These are phyloP conservation scores for Canavalia gladiata DNA, from an alignment of 306 rosid genomes.

Conservation along the genomic window DNA sequence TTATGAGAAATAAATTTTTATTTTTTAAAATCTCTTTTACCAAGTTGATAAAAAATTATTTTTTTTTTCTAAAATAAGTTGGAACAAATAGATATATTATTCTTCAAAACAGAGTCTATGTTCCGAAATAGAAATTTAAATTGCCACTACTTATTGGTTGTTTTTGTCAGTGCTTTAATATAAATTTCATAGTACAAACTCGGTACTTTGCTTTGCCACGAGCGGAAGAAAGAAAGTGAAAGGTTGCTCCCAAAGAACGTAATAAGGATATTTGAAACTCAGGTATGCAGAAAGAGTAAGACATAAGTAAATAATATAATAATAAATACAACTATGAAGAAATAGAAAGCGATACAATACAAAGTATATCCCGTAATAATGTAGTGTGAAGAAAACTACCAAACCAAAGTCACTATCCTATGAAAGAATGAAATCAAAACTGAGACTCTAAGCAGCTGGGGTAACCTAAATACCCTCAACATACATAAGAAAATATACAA, in stretches of 20 bases:
- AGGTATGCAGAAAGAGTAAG: not conserved
- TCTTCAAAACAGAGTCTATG: not conserved
- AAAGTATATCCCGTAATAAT: constrained; percentile 37
- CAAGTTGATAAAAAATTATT: too few species aligned
- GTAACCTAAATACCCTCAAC: constrained; percentile 42
- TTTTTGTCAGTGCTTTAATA: not conserved
- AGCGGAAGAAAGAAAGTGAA: constrained; percentile 2
- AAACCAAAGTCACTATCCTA: constrained; percentile 36
- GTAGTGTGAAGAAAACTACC: constrained; percentile 17
- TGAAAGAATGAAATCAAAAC: constrained; percentile 58
- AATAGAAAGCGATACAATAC: constrained; percentile 11
- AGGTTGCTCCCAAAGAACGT: constrained; percentile 34
- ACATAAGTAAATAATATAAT: constrained; percentile 12
- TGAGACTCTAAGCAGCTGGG: constrained; percentile 40
- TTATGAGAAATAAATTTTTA: too few species aligned
- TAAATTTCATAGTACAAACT: not conserved
- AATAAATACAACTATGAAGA: constrained; percentile 41
- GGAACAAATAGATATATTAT: not conserved
- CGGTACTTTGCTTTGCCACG: not conserved
- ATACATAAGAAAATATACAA: constrained; percentile 44
- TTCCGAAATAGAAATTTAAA: not conserved
- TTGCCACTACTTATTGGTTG: not conserved
- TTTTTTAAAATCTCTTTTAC: too few species aligned
- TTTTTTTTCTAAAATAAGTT: too few species aligned
- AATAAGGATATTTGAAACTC: constrained; percentile 22